Base-by-base conservation (phyloP, 768 basidiomycete genomes). In the Lentinula boryana region DNA sequence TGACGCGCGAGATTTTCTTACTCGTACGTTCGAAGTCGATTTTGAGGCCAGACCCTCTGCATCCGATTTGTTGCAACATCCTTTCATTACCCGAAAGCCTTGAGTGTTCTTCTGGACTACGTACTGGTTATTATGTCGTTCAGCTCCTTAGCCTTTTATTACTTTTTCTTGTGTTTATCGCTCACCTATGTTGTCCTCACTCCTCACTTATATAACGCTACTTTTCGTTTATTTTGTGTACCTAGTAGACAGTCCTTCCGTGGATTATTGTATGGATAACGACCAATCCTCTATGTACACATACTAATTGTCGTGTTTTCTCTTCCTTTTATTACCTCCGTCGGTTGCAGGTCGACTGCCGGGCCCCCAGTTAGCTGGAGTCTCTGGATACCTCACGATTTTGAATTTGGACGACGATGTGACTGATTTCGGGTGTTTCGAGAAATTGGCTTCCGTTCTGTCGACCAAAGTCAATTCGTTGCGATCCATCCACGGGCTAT, bases 341-440 rank as follows among this genome's bases (percentile, higher is more conserved):
- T 68, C 74, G 10, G 68, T 61, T 23, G 63, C 64, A 4, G 89
- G 88, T 67, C 80, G 88, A 57, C 81, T 79, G 15, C 84, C 90
- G 0, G 96, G 97, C 0, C 96, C 96, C 97, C 97, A 99, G 70
- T 97, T 80, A n/a, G 85, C 80, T 4, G 96, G 97, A 68, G 97
- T 98, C 63, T 85, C 83, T 71, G 96, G 94, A 73, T 95, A 97
- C 41, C 93, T 80, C 1, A 95, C 90, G 6, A 96, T 75, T 64
- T 91, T 93, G 60, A 91, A 76, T 60, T 84, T 84, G 18, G 83
- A 82, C 5, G 85, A 81, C 13, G 80, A 72, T 7, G 83, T 83
- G 2, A 82, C 78, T 1, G 86, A 82, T 4, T 82, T 76, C 0
- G 89, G 86, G 70, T 98, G 92, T 41, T 74, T 82, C 15, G 78